A percentile compares a stretch with the other conserved stretches of the same genome.
phyloP scores from a whole-genome alignment of 1,284 basidiomycete genomes.

The Coniophora puteana region DNA sequence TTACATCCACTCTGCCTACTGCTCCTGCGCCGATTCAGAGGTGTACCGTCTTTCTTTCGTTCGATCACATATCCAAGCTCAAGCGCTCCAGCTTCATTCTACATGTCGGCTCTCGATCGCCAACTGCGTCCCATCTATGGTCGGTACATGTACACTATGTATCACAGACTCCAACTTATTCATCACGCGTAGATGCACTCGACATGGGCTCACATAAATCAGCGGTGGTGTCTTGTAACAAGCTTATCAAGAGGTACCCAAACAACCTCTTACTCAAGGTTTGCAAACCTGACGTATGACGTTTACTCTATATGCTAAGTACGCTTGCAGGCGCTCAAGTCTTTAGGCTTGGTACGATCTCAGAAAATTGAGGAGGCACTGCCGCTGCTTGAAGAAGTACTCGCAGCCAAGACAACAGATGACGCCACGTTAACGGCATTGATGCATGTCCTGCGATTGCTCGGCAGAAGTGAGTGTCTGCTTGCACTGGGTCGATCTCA shows the following conservation, averaged over 20 bases:
- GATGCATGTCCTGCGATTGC: slow-evolving; percentile 72
- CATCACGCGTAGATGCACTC: slow-evolving; percentile 59
- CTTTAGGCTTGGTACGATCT: slow-evolving; percentile 74
- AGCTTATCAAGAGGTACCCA: slow-evolving; percentile 78
- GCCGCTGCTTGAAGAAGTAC: slow-evolving; percentile 73
- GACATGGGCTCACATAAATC: slow-evolving; percentile 84
- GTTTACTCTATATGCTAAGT: too few relatives aligned
- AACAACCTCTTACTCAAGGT: slow-evolving; percentile 73
- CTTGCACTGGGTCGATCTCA: background rate
- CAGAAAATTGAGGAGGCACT: slow-evolving; percentile 82
- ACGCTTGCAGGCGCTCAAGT: slow-evolving; percentile 62
- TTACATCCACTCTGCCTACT: too few relatives aligned
- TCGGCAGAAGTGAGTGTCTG: slow-evolving; percentile 65
- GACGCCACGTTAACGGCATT: slow-evolving; percentile 73
- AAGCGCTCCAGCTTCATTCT: slow-evolving; percentile 3
- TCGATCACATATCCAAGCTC: background rate
- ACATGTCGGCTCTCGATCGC: slow-evolving; percentile 57
- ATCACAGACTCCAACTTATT: slow-evolving; percentile 10
- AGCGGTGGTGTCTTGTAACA: slow-evolving; percentile 79
- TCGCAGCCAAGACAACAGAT: slow-evolving; percentile 63
- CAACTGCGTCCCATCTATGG: slow-evolving; percentile 80
- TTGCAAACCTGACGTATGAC: slow-evolving; percentile 11
- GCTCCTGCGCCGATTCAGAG: too few relatives aligned
- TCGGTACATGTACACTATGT: slow-evolving; percentile 24
- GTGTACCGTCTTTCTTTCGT: too few relatives aligned